Base-by-base conservation (phyloP, 108 stramenopile genomes). In the Cyclotella distinguenda region DNA sequence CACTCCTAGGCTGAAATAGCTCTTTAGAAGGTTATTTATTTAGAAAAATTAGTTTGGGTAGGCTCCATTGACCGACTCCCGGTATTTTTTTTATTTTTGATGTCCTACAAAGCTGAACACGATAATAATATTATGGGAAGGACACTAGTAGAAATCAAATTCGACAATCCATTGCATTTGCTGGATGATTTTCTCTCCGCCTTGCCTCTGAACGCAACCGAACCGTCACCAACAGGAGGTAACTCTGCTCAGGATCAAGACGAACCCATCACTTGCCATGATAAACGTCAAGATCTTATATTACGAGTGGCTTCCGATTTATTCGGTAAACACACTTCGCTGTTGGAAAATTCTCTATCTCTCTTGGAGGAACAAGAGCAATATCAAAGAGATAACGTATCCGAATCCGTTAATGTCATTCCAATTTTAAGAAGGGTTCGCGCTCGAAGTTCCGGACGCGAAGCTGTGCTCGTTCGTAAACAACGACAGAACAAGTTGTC, bases 111-210 rank as follows among this genome's bases (percentile, higher is more conserved):
- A n/a, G n/a, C n/a, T n/a, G n/a, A n/a, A n/a, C n/a, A n/a, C n/a
- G n/a, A n/a, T n/a, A n/a, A n/a, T n/a, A n/a, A n/a, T n/a, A n/a
- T n/a, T n/a, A n/a, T n/a, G n/a, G n/a, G n/a, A n/a, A n/a, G n/a
- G n/a, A n/a, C n/a, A n/a, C n/a, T n/a, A n/a, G n/a, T n/a, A n/a
- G n/a, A n/a, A n/a, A n/a, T n/a, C n/a, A n/a, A n/a, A n/a, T n/a
- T n/a, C n/a, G n/a, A 57, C 25, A 66, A 75, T 53, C 66, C 74
- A 22, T 32, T 75, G 34, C 60, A 75, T 61, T 48, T 75, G 23
- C 54, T 75, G 11, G 74, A 75, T 32, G 74, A 66, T 47, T 67
- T 62, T 45, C 39, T 75, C 32, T 8, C 60, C 33, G 46, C 74
- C 13, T 39, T 75, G 12, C 31, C 74, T 11, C 31, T 54, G 13